These are phyloP conservation scores for Zasmidium citrigriseum DNA, from an alignment of 2,329 filamentous ascomycete genomes.

Conservation along the genomic window DNA sequence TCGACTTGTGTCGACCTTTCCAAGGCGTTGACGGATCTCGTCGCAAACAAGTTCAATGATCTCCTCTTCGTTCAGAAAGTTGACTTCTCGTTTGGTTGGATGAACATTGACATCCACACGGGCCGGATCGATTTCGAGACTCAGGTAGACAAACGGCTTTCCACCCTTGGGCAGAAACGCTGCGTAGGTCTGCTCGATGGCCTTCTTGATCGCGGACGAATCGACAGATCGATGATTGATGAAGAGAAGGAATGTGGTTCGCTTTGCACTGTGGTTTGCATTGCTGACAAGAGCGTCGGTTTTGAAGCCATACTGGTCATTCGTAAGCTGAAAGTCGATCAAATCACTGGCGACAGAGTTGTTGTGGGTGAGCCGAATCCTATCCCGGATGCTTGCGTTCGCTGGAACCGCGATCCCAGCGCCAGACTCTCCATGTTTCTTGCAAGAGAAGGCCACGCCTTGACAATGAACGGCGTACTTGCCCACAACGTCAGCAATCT, in stretches of 20 bases:
- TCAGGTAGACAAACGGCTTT: slow-evolving; percentile 91
- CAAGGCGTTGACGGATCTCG: slow-evolving; percentile 74
- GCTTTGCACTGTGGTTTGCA: slow-evolving; percentile 92
- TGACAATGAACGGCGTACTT: slow-evolving; percentile 90
- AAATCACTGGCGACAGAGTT: slow-evolving; percentile 84
- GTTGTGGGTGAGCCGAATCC: slow-evolving; percentile 89
- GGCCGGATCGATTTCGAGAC: slow-evolving; percentile 86
- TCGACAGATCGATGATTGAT: slow-evolving; percentile 97
- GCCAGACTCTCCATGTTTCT: slow-evolving; percentile 88
- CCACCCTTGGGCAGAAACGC: slow-evolving; percentile 88
- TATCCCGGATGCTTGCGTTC: slow-evolving; percentile 71
- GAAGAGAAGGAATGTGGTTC: slow-evolving; percentile 83
- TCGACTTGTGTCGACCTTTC: slow-evolving; percentile 87
- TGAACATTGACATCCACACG: slow-evolving; percentile 97
- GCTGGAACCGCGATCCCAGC: slow-evolving; percentile 78
- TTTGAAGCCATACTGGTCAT: slow-evolving; percentile 80
- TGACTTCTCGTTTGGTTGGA: slow-evolving; percentile 93
- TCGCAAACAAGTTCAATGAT: slow-evolving; percentile 85
- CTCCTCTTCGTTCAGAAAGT: slow-evolving; percentile 96
- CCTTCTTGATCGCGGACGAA: slow-evolving; percentile 82
- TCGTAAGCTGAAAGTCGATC: slow-evolving; percentile 70
- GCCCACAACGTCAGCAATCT: slow-evolving; percentile 93
- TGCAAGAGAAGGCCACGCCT: slow-evolving; percentile 93
- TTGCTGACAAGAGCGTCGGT: slow-evolving; percentile 82
- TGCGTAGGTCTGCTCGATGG: slow-evolving; percentile 85